Evolutionary conservation across 1,284 basidiomycete species (phyloP).

Genomic region (Fomitopsis palustris): DNA sequence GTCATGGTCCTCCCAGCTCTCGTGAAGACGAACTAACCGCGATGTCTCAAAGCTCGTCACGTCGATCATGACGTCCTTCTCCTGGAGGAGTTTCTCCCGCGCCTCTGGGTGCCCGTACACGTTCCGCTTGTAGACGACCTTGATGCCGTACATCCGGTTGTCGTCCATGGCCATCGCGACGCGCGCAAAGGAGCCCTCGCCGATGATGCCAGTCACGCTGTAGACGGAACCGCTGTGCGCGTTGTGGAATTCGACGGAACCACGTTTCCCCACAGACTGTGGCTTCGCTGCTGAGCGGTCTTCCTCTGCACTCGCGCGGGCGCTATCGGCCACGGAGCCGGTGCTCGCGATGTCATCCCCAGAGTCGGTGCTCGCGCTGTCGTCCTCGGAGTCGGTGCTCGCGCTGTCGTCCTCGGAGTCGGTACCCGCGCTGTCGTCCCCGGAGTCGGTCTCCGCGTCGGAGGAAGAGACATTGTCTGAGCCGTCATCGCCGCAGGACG

Average conservation of each 20-base stretch:
- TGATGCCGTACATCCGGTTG: constrained; percentile 2
- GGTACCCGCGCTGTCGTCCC: no score
- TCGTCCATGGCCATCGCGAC: not conserved
- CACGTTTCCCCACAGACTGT: not conserved
- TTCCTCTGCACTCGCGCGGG: no score
- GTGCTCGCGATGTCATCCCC: no score
- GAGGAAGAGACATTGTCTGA: no score
- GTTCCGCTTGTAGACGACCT: constrained; percentile 4
- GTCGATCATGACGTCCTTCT: not conserved
- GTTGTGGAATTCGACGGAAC: not conserved
- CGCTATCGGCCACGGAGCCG: no score
- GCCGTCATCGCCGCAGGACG: no score
- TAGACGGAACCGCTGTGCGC: not conserved
- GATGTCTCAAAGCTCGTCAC: not conserved
- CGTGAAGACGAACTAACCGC: constrained; percentile 9
- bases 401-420: no score
- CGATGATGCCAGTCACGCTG: not conserved
- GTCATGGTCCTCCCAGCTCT: constrained; percentile 19
- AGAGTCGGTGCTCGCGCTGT: no score
- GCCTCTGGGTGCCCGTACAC: not conserved
- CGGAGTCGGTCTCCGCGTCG: no score
- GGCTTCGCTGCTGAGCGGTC: not conserved
- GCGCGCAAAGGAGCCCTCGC: not conserved
- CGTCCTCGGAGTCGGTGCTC: no score
- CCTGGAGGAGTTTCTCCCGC: not conserved